Base-by-base conservation (phyloP, 345 rosid genomes). In the Kernera saxatilis region DNA sequence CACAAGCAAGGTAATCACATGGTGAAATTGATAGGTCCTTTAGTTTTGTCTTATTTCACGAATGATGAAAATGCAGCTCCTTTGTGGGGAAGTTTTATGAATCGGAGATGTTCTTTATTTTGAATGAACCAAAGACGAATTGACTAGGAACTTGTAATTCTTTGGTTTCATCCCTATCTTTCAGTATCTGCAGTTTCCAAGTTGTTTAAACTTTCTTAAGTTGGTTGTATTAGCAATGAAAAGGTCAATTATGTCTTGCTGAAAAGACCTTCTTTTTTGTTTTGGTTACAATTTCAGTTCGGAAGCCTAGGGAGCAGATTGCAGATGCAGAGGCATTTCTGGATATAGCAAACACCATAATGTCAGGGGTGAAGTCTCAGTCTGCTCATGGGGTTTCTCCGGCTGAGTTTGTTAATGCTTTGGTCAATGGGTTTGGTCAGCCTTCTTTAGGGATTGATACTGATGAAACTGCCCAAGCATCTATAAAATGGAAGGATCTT, bases 271-370 rank as follows among this genome's bases (percentile, higher is more conserved):
- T 21, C 7, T 6, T 40, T 43, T 57, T 19, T 8, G 26, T 30
- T 61, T 60, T 2, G 52, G 32, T 41, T 67, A 3, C 18, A 3
- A 37, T 43, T 30, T 11, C 83, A 91, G 97, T 94, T 65, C 84
- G 72, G 39, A 91, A 83, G 78, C 97, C 99, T 0, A 84, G 97
- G 78, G 99, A 94, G 78, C 96, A 89, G 72, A 81, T 94, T 43
- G 95, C 92, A 5, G 97, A 93, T 77, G 98, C 99, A 8, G 97
- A 94, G 73, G 96, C 94, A 5, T 78, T 94, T 66, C 40, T 88
- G 70, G 97, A 84, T 56, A 77, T 94, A 18, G 73, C 97, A 17
- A 85, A 69, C 77, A 75, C 96, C 2, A 69, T 94, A 78, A 81
- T 85, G 67, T 70, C 85, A 35, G 89, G 95, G 2, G 93, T 88